A percentile compares a stretch with the other conserved stretches of the same genome.
These are phyloP conservation scores for Triglochin maritima DNA, from an alignment of 106 monocot genomes.

Conservation along the genomic window DNA sequence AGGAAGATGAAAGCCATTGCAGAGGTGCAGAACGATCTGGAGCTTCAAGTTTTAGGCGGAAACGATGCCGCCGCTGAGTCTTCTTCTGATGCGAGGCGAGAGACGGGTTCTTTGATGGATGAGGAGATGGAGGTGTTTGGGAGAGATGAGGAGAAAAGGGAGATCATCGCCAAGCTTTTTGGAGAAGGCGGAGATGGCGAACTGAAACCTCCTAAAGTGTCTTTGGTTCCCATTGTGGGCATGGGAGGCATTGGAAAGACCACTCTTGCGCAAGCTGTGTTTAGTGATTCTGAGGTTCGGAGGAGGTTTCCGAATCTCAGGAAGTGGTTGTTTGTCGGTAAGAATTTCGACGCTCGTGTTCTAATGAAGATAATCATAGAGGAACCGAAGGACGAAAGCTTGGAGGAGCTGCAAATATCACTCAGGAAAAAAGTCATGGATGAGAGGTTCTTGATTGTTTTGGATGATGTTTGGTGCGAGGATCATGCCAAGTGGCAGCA, in stretches of 20 bases:
- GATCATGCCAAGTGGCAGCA: neutral
- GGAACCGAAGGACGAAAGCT: too few species aligned
- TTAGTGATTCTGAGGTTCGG: neutral
- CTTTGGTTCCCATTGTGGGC: slow-evolving; percentile 20
- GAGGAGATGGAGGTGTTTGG: neutral
- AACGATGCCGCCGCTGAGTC: neutral
- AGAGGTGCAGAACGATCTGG: neutral
- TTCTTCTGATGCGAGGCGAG: neutral
- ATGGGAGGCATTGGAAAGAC: slow-evolving; percentile 40
- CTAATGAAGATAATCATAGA: neutral
- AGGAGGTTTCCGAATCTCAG: neutral
- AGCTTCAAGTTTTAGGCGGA: too few species aligned
- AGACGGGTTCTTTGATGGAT: neutral
- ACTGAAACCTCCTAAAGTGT: neutral
- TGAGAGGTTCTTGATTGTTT: slow-evolving; percentile 3
- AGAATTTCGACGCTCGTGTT: neutral
- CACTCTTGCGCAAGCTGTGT: slow-evolving; percentile 20
- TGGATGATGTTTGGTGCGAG: slow-evolving; percentile 5
- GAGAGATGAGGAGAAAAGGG: neutral
- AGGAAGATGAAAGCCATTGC: neutral
- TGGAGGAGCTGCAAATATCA: neutral
- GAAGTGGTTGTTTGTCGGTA: slow-evolving; percentile 4
- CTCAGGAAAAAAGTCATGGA: too few species aligned
- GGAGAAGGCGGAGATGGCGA: neutral
- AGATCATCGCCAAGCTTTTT: neutral